Evolutionary conservation across 1,284 basidiomycete genomes (phyloP).

Genomic region (Apiotrichum laibachii): DNA sequence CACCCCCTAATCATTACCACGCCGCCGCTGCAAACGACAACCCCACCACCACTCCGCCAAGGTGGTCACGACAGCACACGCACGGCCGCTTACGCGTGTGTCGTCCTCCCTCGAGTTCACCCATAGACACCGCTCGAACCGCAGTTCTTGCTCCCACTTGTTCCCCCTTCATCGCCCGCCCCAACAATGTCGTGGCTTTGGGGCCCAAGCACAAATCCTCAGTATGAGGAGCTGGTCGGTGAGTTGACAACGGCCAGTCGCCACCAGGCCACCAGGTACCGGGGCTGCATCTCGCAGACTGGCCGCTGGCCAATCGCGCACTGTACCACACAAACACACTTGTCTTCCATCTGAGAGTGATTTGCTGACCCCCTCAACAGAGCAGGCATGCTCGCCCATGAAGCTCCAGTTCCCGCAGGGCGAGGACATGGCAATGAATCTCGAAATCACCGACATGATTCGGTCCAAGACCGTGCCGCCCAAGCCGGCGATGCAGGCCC

Average conservation of each 20-base stretch:
- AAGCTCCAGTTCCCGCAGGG: constrained; percentile 52
- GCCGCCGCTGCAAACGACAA: background rate
- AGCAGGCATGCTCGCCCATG: constrained; percentile 52
- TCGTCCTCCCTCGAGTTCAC: background rate
- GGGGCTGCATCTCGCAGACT: no score
- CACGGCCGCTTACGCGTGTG: background rate
- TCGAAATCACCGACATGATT: constrained; percentile 96
- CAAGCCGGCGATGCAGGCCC: constrained; percentile 80
- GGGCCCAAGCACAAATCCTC: constrained; percentile 43
- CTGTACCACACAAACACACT: no score
- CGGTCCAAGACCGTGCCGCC: constrained; percentile 83
- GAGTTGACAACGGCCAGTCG: constrained; percentile 17
- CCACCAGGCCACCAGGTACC: constrained; percentile 3
- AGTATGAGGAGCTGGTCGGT: constrained; percentile 52
- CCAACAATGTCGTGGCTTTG: constrained; percentile 49
- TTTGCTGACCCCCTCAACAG: constrained; percentile 23
- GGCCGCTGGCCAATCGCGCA: no score
- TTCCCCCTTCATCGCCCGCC: background rate
- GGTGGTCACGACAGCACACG: background rate
- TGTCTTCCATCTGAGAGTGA: no score
- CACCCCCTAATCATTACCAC: no score
- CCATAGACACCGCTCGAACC: background rate
- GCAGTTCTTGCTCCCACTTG: no score
- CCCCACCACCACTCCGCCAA: background rate
- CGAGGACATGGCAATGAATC: constrained; percentile 88